phyloP scores from a whole-genome alignment of 148 eudicot species.

The Camellia japonica region DNA sequence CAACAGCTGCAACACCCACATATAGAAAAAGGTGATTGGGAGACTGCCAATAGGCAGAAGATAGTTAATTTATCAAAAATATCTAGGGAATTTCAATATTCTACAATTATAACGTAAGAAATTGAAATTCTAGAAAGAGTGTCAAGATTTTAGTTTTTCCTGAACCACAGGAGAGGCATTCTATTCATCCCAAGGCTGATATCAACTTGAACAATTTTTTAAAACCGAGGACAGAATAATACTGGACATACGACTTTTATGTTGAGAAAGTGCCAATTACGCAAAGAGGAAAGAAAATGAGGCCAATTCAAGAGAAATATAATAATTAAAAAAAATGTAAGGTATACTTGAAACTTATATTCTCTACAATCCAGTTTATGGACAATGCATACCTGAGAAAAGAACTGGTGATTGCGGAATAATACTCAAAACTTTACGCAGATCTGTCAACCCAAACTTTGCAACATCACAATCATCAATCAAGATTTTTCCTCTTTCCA shows the following conservation, averaged over 20 bases:
- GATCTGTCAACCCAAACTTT: conserved; percentile 63
- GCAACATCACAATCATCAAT: conserved; percentile 55
- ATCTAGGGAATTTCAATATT: no score
- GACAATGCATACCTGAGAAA: conserved; percentile 46
- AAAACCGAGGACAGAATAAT: background rate
- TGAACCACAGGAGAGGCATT: background rate
- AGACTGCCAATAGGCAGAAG: background rate
- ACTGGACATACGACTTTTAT: background rate
- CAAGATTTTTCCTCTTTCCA: conserved; percentile 63
- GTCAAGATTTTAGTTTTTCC: background rate
- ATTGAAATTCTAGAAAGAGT: no score
- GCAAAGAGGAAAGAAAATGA: background rate
- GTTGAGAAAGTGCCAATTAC: background rate
- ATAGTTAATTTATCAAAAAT: no score
- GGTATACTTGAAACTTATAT: background rate
- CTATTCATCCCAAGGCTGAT: background rate
- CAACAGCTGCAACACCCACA: background rate
- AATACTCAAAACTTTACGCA: conserved; percentile 65
- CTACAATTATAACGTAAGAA: no score
- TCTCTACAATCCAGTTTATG: background rate
- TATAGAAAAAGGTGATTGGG: background rate
- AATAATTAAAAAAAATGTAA: background rate
- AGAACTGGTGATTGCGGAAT: conserved; percentile 90
- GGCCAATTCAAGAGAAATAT: conserved; percentile 1
- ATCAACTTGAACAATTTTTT: background rate